Percentiles rank a stretch among this genome's conserved stretches.
Conservation (phyloP, 2,329 filamentous ascomycete genomes). For the Fusarium keratoplasticum region DNA sequence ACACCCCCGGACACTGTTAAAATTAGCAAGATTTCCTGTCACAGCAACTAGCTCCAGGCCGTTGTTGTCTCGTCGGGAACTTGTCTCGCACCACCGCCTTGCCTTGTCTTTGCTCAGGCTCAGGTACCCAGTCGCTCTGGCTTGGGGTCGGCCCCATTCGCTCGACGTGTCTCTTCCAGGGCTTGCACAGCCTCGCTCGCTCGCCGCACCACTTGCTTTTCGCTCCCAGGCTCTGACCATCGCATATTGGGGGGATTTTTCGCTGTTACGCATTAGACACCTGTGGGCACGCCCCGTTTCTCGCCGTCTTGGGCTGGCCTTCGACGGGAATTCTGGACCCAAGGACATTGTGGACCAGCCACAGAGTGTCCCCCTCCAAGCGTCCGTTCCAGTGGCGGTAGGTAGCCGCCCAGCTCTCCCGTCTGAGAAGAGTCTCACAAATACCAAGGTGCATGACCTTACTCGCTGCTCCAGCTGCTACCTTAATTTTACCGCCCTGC, state of each 20-base stretch:
- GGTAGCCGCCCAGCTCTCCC: slow-evolving; percentile 22
- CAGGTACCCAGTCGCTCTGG: slow-evolving; percentile 11
- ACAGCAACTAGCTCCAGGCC: slow-evolving; percentile 9
- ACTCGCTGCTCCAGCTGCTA: slow-evolving; percentile 17
- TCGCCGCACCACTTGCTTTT: slow-evolving; percentile 26
- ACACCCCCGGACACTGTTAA: slow-evolving; percentile 25
- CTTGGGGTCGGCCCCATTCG: slow-evolving; percentile 27
- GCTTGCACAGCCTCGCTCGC: slow-evolving; percentile 40
- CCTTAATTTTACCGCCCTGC: slow-evolving; percentile 31
- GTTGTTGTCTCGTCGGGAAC: slow-evolving; percentile 4
- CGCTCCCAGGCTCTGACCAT: slow-evolving; percentile 16
- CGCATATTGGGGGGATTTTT: background rate
- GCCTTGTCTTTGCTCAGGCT: slow-evolving; percentile 8
- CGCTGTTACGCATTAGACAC: slow-evolving; percentile 13
- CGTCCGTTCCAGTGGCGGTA: slow-evolving; percentile 8
- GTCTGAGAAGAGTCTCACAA: slow-evolving; percentile 16
- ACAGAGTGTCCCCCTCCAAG: slow-evolving; percentile 4
- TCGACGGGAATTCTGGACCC: slow-evolving; percentile 36
- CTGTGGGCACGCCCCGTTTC: slow-evolving; percentile 23
- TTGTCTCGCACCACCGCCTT: slow-evolving; percentile 10
- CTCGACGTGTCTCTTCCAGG: slow-evolving; percentile 38
- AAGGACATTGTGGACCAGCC: slow-evolving; percentile 21
- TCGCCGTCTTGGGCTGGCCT: slow-evolving; percentile 21
- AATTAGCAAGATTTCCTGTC: slow-evolving; percentile 36
- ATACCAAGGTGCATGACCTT: slow-evolving; percentile 14